phyloP scores from a whole-genome alignment of 208 protist species.

The Leptomonas seymouri region DNA sequence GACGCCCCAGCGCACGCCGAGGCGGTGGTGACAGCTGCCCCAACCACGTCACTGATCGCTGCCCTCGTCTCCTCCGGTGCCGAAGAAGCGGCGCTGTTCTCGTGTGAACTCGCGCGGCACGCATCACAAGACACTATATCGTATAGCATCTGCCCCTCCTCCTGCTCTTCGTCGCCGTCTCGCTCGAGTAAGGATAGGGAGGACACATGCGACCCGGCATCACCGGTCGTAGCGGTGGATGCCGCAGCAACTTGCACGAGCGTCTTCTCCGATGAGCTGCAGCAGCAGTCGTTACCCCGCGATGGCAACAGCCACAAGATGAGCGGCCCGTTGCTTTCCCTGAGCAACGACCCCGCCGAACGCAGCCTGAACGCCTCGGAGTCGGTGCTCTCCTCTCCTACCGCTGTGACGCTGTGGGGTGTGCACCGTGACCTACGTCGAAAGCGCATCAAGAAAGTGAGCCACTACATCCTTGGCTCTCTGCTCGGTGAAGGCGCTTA shows the following conservation, averaged over 20 bases:
- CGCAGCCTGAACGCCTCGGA: not conserved
- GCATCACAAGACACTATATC: constrained; percentile 16
- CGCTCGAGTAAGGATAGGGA: not conserved
- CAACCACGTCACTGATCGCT: not conserved
- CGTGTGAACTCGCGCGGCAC: not conserved
- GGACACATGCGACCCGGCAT: not conserved
- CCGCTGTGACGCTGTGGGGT: constrained; percentile 54
- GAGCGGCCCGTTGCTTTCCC: not conserved
- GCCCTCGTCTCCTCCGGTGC: not conserved
- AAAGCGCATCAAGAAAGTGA: constrained; percentile 86
- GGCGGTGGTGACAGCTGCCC: not conserved
- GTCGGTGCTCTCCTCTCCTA: constrained; percentile 27
- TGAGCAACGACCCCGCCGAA: not conserved
- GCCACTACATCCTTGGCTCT: constrained; percentile 79
- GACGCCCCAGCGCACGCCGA: not conserved
- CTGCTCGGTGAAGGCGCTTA: constrained; percentile 79
- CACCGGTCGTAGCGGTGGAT: too few relatives aligned
- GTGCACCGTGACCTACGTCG: constrained; percentile 47
- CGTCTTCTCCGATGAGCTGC: too few relatives aligned
- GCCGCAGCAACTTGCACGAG: not conserved
- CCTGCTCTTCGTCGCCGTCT: not conserved
- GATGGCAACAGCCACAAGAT: constrained; percentile 13
- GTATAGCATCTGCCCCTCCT: constrained; percentile 12
- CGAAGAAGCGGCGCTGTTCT: not conserved
- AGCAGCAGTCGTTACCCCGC: too few relatives aligned